Conservation (phyloP, 352 stramenopile species). For the Phytopythium oedochilum region DNA sequence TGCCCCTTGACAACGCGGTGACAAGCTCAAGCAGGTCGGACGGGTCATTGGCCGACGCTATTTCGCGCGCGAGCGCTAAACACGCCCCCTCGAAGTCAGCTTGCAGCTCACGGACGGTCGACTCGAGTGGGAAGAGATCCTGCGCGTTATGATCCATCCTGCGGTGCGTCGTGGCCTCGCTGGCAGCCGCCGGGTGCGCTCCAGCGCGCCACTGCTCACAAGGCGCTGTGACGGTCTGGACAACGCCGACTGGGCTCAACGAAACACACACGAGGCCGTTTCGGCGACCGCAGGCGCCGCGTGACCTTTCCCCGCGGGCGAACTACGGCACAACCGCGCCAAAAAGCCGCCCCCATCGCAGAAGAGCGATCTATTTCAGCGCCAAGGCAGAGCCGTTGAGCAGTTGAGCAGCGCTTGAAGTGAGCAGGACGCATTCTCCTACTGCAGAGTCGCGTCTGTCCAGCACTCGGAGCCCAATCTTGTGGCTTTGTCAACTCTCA, state of each 20-base stretch:
- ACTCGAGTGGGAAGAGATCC: neutral
- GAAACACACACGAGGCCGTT: neutral
- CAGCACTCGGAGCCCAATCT: too few relatives aligned
- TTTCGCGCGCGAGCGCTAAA: constrained; percentile 30
- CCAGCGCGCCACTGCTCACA: too few relatives aligned
- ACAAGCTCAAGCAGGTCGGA: constrained; percentile 26
- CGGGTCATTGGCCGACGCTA: constrained; percentile 28
- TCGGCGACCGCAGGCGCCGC: neutral
- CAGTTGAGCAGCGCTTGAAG: too few relatives aligned
- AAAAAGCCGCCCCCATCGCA: too few relatives aligned
- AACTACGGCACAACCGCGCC: too few relatives aligned
- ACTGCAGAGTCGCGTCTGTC: too few relatives aligned
- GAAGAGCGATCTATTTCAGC: too few relatives aligned
- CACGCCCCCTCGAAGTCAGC: constrained; percentile 52
- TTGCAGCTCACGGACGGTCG: constrained; percentile 29
- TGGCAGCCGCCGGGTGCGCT: too few relatives aligned
- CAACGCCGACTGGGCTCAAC: neutral
- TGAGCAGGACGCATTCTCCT: too few relatives aligned
- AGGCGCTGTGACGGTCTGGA: neutral
- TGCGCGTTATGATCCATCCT: neutral
- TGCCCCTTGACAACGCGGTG: neutral
- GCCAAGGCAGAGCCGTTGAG: too few relatives aligned
- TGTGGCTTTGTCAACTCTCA: too few relatives aligned
- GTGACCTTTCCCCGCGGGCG: constrained; percentile 1
- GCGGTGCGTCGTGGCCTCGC: neutral